Base-by-base conservation (phyloP, 768 basidiomycete species). In the Pisolithus marmoratus region DNA sequence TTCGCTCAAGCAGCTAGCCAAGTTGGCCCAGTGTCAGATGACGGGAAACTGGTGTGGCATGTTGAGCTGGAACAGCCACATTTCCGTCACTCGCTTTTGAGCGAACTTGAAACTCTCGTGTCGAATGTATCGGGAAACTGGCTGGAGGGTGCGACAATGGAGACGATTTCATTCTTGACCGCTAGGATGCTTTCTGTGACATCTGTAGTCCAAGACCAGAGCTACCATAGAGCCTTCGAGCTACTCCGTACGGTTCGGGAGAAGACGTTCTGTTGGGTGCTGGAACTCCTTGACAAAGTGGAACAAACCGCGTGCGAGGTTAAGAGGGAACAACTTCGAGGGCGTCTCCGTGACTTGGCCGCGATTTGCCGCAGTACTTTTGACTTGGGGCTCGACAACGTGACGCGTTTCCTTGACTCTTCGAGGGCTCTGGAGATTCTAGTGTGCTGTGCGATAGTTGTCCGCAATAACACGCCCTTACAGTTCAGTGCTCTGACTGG, bases 1-100 rank as follows among this genome's bases (percentile, higher is more conserved):
- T 27, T 78, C 12, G 60, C 55, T 12, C 77, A 78, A 49, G 65
- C 75, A 20, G 67, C 67, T 1, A 71, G 67, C 58, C 74, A 77
- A 52, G 58, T 71, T 4, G 73, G 74, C 42, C 59, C 54, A 4
- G 23, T 58, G 3, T 60, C 52, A 3, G 51, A 53, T 4, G 54
- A 37, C 12, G 58, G 55, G 11, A 36, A 41, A 22, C 38, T 63
- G 27, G 63, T 62, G 34, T 76, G 72, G 70, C 77, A 79, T 56
- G 34, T 49, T 2, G 70, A 74, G 22, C 64, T 76, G 15, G 31
- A 38, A 4, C 7, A 60, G 23, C 19, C 55, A 19, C 45, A 58
- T 19, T 78, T 77, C 42, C 62, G 70, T n/a, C 6, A 17, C 6
- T 53, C 56, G 7, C 55, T 77, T 8, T 52, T 77, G 17, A 50